Percentiles rank a stretch among this genome's conserved stretches.
phyloP scores from a whole-genome alignment of 257 asterid species.

The Rhazya stricta region DNA sequence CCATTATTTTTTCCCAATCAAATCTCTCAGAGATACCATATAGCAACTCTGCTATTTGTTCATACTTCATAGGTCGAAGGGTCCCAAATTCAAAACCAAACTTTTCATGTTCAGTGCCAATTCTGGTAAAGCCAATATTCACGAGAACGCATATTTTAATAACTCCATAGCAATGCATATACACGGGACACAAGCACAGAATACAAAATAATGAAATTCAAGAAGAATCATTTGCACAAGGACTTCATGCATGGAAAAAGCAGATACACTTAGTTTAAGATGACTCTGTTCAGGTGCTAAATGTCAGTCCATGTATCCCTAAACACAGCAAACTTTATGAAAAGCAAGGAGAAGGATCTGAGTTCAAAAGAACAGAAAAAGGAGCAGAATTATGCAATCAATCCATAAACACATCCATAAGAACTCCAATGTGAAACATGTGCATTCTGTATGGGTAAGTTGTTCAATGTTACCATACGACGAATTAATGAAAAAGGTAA shows the following conservation, averaged over 20 bases:
- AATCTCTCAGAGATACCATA: conserved; percentile 87
- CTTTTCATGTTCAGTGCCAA: conserved; percentile 98
- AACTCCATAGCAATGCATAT: background rate
- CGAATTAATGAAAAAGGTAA: background rate
- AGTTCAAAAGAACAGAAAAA: background rate
- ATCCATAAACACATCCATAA: background rate
- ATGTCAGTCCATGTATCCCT: background rate
- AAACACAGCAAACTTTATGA: background rate
- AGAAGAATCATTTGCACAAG: background rate
- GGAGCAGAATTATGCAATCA: background rate
- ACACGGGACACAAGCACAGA: background rate
- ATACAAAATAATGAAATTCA: background rate
- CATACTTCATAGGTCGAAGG: conserved; percentile 79
- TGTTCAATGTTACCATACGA: background rate
- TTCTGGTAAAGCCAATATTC: conserved; percentile 43
- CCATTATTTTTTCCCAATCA: conserved; percentile 98
- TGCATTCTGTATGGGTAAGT: background rate
- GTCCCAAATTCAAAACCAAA: conserved; percentile 84
- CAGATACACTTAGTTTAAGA: background rate
- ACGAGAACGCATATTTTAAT: background rate
- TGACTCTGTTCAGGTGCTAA: background rate
- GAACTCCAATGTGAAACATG: background rate
- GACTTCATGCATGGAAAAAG: background rate
- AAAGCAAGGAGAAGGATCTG: background rate
- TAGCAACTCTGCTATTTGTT: conserved; percentile 84